phyloP scores from a whole-genome alignment of 768 basidiomycete species.

The Coprinopsis marcescibilis region DNA sequence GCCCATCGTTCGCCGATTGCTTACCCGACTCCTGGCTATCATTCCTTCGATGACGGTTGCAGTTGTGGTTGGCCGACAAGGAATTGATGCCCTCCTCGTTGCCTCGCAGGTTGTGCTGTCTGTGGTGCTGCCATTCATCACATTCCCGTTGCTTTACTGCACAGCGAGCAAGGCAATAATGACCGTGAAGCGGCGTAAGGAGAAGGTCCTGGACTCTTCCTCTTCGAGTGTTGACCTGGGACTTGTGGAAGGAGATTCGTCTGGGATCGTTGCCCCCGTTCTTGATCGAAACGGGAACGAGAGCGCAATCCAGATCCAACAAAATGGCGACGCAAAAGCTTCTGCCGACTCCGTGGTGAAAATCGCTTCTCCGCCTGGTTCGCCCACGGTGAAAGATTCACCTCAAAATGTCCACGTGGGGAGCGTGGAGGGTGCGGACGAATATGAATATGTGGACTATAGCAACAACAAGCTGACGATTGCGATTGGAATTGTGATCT shows the following conservation, averaged over 20 bases:
- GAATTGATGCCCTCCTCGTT: slow-evolving; percentile 77
- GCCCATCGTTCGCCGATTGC: slow-evolving; percentile 72
- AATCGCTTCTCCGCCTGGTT: background rate
- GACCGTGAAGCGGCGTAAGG: slow-evolving; percentile 46
- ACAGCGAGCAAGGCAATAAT: slow-evolving; percentile 70
- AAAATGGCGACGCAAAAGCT: background rate
- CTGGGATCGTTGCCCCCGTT: slow-evolving; percentile 14
- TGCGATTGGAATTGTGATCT: slow-evolving; percentile 50
- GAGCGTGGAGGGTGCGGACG: slow-evolving; percentile 21
- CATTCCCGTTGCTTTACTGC: slow-evolving; percentile 73
- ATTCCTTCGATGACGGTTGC: slow-evolving; percentile 81
- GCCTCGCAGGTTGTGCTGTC: slow-evolving; percentile 80
- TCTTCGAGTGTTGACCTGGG: too few species aligned
- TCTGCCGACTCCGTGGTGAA: background rate
- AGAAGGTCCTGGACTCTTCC: background rate
- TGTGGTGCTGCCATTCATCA: slow-evolving; percentile 79
- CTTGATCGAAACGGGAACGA: slow-evolving; percentile 2
- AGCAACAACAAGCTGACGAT: slow-evolving; percentile 53
- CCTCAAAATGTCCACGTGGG: too few species aligned
- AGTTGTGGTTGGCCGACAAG: slow-evolving; percentile 57
- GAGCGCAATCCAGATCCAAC: background rate
- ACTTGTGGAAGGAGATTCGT: too few species aligned
- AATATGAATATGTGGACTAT: slow-evolving; percentile 48
- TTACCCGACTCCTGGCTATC: slow-evolving; percentile 78
- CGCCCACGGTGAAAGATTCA: background rate